Base-by-base conservation (phyloP, 352 stramenopile genomes). In the Aphanomyces invadans region DNA sequence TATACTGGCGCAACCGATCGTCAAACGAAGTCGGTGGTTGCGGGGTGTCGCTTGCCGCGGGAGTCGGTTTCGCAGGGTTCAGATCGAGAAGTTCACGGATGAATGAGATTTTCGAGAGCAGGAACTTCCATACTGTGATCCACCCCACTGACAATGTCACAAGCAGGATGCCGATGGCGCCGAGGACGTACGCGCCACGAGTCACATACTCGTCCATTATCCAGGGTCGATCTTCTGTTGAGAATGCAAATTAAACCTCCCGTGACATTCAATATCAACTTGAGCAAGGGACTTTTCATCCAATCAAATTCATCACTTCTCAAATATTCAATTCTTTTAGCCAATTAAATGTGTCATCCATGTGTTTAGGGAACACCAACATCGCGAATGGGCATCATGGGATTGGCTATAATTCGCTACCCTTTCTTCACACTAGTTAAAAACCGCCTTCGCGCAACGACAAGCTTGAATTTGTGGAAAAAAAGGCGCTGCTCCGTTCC, bases 111-210 rank as follows among this genome's bases (percentile, higher is more conserved):
- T 89, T 89, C 54, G 83, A 78, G 56, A 92, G 72, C 62, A 92
- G 80, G 61, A 79, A 87, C 72, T 90, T 92, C 83, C 83, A 92
- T 59, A 92, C 83, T n/a, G 87, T 74, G 56, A 92, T 77, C 83
- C 83, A 92, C 57, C 81, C 81, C 29, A 92, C 54, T 4, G 66
- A 76, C 10, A 92, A 70, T 57, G 83, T 92, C 64, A 87, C 80
- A n/a, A 92, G 83, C 59, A 92, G 77, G 71, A 92, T 92, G 69
- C 78, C 84, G 44, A 92, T 78, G 0, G 83, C 83, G 19, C 83
- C 83, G 1, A 78, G 82, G 10, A 92, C 74, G 73, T 92, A 92
- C 49, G 78, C 79, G 60, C 72, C 74, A 62, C 77, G 85, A 68
- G 88, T 72, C 48, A 74, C 62, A 55, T 38, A 49, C n/a, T 65